Evolutionary conservation across 1,284 basidiomycete genomes (phyloP).

Genomic region (Heliocybe sulcata): DNA sequence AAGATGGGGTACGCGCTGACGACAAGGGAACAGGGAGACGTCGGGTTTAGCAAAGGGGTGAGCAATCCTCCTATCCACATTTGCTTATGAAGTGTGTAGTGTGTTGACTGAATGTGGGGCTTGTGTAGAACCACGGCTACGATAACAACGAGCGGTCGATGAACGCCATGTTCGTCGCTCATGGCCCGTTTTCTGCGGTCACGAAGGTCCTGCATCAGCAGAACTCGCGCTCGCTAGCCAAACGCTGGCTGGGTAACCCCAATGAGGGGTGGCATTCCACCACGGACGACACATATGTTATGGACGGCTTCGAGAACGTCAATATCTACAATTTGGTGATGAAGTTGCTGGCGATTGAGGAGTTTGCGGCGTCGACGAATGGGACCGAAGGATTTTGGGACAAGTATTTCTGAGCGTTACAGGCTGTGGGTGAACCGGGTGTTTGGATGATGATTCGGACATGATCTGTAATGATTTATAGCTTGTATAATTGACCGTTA

Average conservation of each 20-base stretch:
- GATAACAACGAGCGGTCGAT: constrained; percentile 73
- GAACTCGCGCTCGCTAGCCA: constrained; percentile 15
- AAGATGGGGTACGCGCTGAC: constrained; percentile 70
- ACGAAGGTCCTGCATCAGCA: constrained; percentile 47
- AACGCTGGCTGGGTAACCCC: constrained; percentile 23
- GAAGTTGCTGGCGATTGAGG: constrained; percentile 63
- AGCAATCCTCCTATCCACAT: constrained; percentile 20
- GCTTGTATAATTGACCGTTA: not conserved
- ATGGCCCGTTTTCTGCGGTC: constrained; percentile 74
- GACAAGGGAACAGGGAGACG: constrained; percentile 51
- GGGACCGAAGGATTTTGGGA: constrained; percentile 80
- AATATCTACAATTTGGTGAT: constrained; percentile 81
- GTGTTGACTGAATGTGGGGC: too few relatives aligned
- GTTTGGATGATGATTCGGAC: not conserved
- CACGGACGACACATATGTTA: constrained; percentile 57
- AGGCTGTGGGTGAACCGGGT: too few relatives aligned
- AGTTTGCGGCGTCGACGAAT: constrained; percentile 57
- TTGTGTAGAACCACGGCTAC: constrained; percentile 72
- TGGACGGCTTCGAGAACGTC: constrained; percentile 77
- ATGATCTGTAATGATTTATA: not conserved
- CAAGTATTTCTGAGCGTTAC: constrained; percentile 55
- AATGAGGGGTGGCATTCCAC: constrained; percentile 63
- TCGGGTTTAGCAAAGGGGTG: constrained; percentile 70
- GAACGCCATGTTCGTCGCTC: constrained; percentile 87
- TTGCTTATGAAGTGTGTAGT: constrained; percentile 1